phyloP scores from a whole-genome alignment of 768 basidiomycete species.

The Termitomyces sp. region DNA sequence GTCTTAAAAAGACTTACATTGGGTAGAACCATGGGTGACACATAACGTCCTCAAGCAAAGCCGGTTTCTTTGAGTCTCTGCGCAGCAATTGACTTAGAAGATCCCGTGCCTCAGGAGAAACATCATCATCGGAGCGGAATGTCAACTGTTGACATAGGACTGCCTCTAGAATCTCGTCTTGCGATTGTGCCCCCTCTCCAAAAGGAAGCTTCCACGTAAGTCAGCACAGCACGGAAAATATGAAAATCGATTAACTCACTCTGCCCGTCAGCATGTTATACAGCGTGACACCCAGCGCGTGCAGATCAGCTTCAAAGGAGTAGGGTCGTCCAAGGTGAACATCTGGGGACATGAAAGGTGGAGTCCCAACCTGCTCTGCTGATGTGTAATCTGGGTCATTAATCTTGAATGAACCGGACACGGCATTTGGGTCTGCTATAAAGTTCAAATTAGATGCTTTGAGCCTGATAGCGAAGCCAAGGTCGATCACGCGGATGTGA shows the following conservation, averaged over 20 bases:
- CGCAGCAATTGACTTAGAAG: constrained; percentile 1
- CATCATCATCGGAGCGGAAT: not conserved
- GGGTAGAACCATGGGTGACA: constrained; percentile 6
- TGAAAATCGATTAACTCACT: not conserved
- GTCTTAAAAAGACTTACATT: constrained; percentile 3
- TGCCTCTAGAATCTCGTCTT: not conserved
- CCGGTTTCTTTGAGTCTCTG: not conserved
- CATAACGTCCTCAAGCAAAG: not conserved
- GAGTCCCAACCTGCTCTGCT: constrained; percentile 8
- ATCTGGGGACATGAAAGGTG: constrained; percentile 6
- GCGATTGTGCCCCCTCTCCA: not conserved
- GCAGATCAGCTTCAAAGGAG: constrained; percentile 8
- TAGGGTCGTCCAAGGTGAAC: constrained; percentile 3
- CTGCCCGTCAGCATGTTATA: constrained; percentile 8
- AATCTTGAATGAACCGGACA: constrained; percentile 1
- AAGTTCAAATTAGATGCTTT: not conserved
- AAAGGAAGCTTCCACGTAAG: constrained; percentile 7
- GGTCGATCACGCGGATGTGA: constrained; percentile 9
- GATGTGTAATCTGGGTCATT: not conserved
- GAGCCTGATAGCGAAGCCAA: constrained; percentile 7
- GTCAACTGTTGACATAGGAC: constrained; percentile 1
- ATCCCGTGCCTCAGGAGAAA: constrained; percentile 1
- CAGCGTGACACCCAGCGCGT: constrained; percentile 6
- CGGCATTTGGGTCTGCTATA: not conserved
- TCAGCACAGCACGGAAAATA: not conserved